A percentile compares a stretch with the other conserved stretches of the same genome.
phyloP scores from a whole-genome alignment of 2,329 filamentous ascomycete genomes.

The Colletotrichum magnum region DNA sequence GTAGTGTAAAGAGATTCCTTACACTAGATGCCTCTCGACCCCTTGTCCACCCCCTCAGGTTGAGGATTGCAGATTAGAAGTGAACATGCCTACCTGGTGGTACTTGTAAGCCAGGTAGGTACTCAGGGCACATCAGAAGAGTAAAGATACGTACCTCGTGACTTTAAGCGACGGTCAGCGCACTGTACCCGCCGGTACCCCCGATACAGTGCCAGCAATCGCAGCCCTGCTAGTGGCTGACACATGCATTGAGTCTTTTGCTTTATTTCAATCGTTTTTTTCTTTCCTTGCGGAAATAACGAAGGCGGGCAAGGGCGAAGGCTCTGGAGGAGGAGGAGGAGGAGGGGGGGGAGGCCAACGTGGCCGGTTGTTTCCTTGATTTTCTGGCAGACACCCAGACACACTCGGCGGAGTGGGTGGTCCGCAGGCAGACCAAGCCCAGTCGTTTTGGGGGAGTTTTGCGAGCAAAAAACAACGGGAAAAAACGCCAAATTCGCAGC shows the following conservation, averaged over 20 bases:
- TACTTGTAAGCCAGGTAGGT: too few species aligned
- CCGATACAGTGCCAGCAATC: constrained; percentile 3
- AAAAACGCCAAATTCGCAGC: constrained; percentile 31
- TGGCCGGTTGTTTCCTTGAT: constrained; percentile 35
- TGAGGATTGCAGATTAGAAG: neutral
- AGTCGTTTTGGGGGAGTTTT: constrained; percentile 19
- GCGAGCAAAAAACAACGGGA: constrained; percentile 30
- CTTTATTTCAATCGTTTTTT: constrained; percentile 15
- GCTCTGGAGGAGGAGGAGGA: constrained; percentile 7
- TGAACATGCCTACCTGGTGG: too few species aligned
- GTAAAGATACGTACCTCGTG: constrained; percentile 6
- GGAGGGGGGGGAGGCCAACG: constrained; percentile 16
- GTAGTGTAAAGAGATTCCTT: neutral
- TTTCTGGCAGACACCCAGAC: constrained; percentile 27
- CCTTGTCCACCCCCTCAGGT: constrained; percentile 1
- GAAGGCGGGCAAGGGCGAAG: constrained; percentile 19
- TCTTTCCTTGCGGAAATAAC: constrained; percentile 32
- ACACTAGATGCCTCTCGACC: neutral
- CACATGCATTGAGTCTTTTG: constrained; percentile 36
- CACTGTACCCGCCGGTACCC: constrained; percentile 14
- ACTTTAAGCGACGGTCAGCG: constrained; percentile 1
- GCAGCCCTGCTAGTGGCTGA: constrained; percentile 23
- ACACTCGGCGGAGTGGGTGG: constrained; percentile 22
- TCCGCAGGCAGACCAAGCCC: constrained; percentile 4
- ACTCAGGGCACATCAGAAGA: neutral